phyloP scores from a whole-genome alignment of 352 stramenopile species.

The Plasmopara viticola region DNA sequence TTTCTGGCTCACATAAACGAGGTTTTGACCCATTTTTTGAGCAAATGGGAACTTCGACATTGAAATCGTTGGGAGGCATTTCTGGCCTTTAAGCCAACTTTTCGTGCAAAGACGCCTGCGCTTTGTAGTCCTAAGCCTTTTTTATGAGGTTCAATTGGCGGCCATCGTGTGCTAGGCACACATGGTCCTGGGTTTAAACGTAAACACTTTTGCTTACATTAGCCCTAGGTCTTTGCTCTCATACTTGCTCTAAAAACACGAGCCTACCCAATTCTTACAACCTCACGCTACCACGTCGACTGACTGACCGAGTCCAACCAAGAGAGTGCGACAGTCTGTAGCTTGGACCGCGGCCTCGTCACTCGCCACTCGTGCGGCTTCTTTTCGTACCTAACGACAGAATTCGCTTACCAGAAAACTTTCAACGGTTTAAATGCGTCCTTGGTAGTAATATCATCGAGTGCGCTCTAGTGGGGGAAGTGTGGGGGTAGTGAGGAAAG shows the following conservation, averaged over 20 bases:
- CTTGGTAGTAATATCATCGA: too few species aligned
- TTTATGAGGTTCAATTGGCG: too few species aligned
- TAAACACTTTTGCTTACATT: too few species aligned
- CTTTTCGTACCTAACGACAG: not conserved
- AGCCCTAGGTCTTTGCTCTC: not conserved
- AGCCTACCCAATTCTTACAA: conserved; percentile 4
- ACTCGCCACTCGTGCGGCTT: not conserved
- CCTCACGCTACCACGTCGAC: not conserved
- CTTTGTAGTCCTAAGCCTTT: too few species aligned
- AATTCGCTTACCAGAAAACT: not conserved
- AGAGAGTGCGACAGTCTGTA: not conserved
- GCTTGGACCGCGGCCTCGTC: not conserved
- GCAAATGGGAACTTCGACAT: not conserved
- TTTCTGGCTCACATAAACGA: not conserved
- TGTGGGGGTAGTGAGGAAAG: too few species aligned
- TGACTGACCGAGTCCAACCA: not conserved
- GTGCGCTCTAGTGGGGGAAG: too few species aligned
- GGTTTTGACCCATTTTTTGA: not conserved
- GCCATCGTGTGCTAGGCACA: too few species aligned
- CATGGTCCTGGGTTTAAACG: too few species aligned
- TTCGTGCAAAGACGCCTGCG: too few species aligned
- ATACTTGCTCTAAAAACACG: not conserved
- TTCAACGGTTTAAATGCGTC: too few species aligned
- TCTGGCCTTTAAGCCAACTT: not conserved
- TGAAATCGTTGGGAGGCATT: not conserved